phyloP scores from a whole-genome alignment of 2,329 filamentous ascomycete genomes.

The Colletotrichum sp. region DNA sequence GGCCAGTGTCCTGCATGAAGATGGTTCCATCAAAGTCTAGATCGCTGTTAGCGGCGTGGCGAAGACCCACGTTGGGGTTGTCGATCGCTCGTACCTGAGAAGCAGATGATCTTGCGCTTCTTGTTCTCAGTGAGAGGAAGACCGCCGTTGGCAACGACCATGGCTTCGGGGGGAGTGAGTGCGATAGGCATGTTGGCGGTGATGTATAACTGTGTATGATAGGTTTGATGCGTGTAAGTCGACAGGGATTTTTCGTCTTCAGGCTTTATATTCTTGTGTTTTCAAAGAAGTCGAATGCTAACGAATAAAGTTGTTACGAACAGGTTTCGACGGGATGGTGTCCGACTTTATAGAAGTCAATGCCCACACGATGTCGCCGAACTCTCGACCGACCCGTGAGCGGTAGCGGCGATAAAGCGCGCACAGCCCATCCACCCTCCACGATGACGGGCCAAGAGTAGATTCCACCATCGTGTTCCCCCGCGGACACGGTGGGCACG shows the following conservation, averaged over 20 bases:
- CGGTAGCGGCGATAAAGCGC: slow-evolving; percentile 3
- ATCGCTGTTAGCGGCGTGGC: slow-evolving; percentile 15
- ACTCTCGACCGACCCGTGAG: slow-evolving; percentile 11
- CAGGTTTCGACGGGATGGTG: slow-evolving; percentile 8
- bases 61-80: background rate
- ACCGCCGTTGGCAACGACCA: slow-evolving; percentile 26
- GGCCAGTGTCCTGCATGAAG: slow-evolving; percentile 74
- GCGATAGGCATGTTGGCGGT: slow-evolving; percentile 42
- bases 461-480: background rate
- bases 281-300: background rate
- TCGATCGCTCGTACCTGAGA: slow-evolving; percentile 50
- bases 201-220: background rate
- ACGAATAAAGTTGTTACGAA: background rate
- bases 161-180: slow-evolving; percentile 35
- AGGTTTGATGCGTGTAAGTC: background rate
- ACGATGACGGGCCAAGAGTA: slow-evolving; percentile 10
- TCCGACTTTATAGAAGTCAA: slow-evolving; percentile 19
- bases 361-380: slow-evolving; percentile 4
- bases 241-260: too few species aligned
- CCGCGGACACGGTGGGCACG: slow-evolving; percentile 1
- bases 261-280: background rate
- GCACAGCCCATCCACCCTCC: background rate
- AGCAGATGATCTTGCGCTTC: slow-evolving; percentile 63
- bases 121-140: slow-evolving; percentile 34
- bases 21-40: slow-evolving; percentile 75